Evolutionary conservation across 2,329 filamentous ascomycete species (phyloP), one percentile per base, ranked within the genome.

Genomic region (Ophiostoma novo-ulmi): DNA sequence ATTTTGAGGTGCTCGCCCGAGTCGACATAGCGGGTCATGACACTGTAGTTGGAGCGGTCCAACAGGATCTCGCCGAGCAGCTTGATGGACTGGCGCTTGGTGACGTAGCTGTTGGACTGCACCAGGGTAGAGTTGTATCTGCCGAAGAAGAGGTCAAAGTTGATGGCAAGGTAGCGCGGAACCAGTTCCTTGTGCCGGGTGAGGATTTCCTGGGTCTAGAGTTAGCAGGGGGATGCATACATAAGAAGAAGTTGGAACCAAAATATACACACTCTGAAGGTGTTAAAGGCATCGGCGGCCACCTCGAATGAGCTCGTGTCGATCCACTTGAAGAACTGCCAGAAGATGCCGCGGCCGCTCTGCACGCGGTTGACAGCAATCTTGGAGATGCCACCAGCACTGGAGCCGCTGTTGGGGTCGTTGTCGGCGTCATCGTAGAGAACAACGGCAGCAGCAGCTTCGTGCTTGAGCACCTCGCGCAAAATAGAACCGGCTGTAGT

Each of bases 1-100:
- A 98, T 91, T 82, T 99, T 99, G 75, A 99, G 86, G 78, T 99
- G 94, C 78, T 98, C 94, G 72, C 94, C 94, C 67, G 91, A 90
- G 79, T 97, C 94, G 71, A 99, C 95, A 78, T 98, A 99, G 73
- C 91, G 89, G 71, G 94, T 98, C 95, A 99, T 99, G 78, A 98
- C 93, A 78, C 89, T 93, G 83, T 99, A 99, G 81, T 99, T 98
- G 74, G 94, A 93, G 63, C 95, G 89, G 79, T 98, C 95, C 44
- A 99, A 86, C 70, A 99, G 82, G 67, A 99, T 93, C 81, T 99
- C 95, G 69, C 95, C 95, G 1, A 99, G 87, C 63, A 99, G 86
- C 80, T 99, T 99, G 81, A 98, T 98, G 20, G 93, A 97, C 81
- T 99, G 95, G 68, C 95, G 88, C 80, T 99, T 99, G 36, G 95